phyloP scores from a whole-genome alignment of 345 rosid species.

The Trapa incisa region DNA sequence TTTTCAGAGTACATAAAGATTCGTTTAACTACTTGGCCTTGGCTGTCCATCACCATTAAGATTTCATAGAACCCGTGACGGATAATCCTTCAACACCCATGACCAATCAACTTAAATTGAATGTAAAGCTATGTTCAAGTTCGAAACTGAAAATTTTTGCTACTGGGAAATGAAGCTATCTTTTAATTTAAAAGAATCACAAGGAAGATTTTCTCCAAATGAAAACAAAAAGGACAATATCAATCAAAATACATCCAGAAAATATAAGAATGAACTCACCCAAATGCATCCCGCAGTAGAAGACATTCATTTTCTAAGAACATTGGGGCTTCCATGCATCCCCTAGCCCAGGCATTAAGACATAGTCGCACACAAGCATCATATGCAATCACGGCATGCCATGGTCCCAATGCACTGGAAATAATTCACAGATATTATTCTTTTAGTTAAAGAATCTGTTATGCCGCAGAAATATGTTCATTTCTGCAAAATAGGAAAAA shows the following conservation, averaged over 20 bases:
- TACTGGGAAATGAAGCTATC: background rate
- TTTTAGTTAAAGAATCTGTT: background rate
- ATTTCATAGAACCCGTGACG: background rate
- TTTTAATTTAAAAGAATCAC: too few relatives aligned
- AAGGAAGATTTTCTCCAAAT: background rate
- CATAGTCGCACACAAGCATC: constrained; percentile 96
- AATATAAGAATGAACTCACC: constrained; percentile 34
- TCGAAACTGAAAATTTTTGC: background rate
- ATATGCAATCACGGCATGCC: constrained; percentile 94
- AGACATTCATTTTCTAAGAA: constrained; percentile 91
- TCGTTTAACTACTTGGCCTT: background rate
- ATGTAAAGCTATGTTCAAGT: background rate
- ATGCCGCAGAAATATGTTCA: background rate
- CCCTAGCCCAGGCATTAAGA: constrained; percentile 98
- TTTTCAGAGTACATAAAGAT: background rate
- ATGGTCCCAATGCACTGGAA: constrained; percentile 80
- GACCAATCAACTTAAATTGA: background rate
- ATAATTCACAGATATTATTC: constrained; percentile 1
- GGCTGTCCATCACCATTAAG: background rate
- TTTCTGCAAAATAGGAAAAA: background rate
- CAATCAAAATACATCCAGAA: background rate
- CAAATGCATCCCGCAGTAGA: constrained; percentile 69
- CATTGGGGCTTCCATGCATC: constrained; percentile 96
- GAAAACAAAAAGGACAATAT: background rate
- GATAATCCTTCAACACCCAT: background rate